Percentiles rank a stretch among this genome's conserved stretches.
Evolutionary conservation across 176 grass and related monocot species (phyloP).

Genomic region (Oropetium thomaeum): DNA sequence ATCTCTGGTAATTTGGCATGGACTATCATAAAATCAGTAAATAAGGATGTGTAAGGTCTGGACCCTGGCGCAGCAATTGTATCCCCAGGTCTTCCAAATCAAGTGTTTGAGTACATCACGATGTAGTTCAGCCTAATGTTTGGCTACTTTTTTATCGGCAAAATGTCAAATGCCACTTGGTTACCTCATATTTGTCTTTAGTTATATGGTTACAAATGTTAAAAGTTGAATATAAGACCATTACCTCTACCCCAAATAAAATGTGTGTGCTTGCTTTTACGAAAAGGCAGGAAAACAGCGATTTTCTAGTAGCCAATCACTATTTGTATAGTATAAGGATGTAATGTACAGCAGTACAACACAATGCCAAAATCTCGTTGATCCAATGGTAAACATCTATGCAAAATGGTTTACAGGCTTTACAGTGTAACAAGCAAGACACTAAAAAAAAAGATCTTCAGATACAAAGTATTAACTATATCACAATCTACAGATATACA

Average conservation of each 20-base stretch:
- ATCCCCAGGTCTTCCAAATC: too few species aligned
- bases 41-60: too few species aligned
- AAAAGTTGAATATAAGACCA: background rate
- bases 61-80: too few species aligned
- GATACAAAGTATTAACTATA: slow-evolving; percentile 19
- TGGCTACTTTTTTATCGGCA: background rate
- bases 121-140: background rate
- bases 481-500: slow-evolving; percentile 48
- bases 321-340: background rate
- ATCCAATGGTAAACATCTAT: background rate
- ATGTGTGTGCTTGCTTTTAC: background rate
- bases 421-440: background rate
- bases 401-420: background rate
- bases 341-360: too few species aligned
- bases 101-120: background rate
- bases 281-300: background rate
- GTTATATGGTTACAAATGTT: background rate
- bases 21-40: background rate
- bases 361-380: background rate
- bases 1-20: slow-evolving; percentile 1
- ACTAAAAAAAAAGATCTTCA: background rate
- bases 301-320: background rate
- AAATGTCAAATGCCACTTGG: background rate
- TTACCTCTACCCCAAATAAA: background rate
- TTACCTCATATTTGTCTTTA: background rate